Evolutionary conservation across 495 filamentous ascomycete genomes (phyloP).

Genomic region (Choiromyces venosus): DNA sequence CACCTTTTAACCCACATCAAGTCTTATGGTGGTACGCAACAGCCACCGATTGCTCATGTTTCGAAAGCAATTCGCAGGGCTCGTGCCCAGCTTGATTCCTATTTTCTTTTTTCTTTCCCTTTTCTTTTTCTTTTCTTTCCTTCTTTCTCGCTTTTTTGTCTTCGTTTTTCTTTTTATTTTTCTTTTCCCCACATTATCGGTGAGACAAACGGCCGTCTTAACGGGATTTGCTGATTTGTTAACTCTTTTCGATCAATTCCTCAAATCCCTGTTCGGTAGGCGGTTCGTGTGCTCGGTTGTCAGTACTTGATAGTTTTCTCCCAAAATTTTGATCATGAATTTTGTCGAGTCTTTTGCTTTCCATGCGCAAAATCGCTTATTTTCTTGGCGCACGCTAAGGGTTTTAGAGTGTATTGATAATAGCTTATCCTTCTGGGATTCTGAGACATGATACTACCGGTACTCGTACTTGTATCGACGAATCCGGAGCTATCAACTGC

Average conservation of each 20-base stretch:
- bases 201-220: not conserved
- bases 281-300: not conserved
- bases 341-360: not conserved
- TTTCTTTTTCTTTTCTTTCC: not conserved
- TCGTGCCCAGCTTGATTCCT: not conserved
- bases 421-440: not conserved
- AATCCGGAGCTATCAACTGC: not conserved
- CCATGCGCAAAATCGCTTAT: not conserved
- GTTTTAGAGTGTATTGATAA: not conserved
- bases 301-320: not conserved
- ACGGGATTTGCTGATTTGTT: not conserved
- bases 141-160: not conserved
- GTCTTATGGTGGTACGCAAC: not conserved
- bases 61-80: not conserved
- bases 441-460: not conserved
- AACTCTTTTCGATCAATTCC: not conserved
- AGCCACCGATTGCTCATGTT: not conserved
- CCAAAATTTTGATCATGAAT: not conserved
- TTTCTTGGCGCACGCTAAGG: not conserved
- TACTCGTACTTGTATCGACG: not conserved
- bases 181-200: not conserved
- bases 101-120: constrained; percentile 14
- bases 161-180: not conserved
- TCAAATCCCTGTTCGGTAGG: not conserved
- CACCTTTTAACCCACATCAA: not conserved